Percentiles rank a stretch among this genome's conserved stretches.
These are phyloP conservation scores for Phytophthora pinifolia DNA, from an alignment of 352 stramenopile species.

Conservation along the genomic window DNA sequence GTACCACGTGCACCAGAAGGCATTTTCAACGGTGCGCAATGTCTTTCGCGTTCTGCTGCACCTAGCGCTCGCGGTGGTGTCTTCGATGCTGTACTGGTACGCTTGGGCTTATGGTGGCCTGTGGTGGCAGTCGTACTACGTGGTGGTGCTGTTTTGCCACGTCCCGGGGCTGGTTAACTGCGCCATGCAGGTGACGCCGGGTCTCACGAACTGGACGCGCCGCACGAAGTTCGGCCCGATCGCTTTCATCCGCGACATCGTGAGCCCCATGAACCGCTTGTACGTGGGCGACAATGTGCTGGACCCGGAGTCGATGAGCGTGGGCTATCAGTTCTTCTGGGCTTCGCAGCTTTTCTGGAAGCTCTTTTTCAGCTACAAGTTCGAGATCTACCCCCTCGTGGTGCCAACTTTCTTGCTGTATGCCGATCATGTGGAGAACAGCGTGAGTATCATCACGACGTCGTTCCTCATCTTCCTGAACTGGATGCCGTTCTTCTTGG, in stretches of 20 bases:
- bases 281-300: conserved; percentile 97
- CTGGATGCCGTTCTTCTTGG: conserved; percentile 97
- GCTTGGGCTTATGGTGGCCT: conserved; percentile 58
- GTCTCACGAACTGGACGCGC: conserved; percentile 82
- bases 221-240: conserved; percentile 66
- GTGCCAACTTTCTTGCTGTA: conserved; percentile 95
- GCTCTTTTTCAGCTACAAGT: conserved; percentile 98
- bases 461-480: conserved; percentile 92
- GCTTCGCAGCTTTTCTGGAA: conserved; percentile 95
- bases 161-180: conserved; percentile 73
- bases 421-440: conserved; percentile 94
- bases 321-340: conserved; percentile 96
- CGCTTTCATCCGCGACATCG: conserved; percentile 67
- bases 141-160: conserved; percentile 53
- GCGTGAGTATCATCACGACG: conserved; percentile 83
- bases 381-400: conserved; percentile 96
- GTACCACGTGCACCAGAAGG: conserved; percentile 54
- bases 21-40: conserved; percentile 79
- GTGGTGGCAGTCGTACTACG: conserved; percentile 75
- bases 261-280: conserved; percentile 96
- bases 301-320: conserved; percentile 89
- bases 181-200: conserved; percentile 73
- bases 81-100: conserved; percentile 82
- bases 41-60: conserved; percentile 84
- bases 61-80: conserved; percentile 54